phyloP scores from a whole-genome alignment of 306 rosid species.

The Crataegus laevigata region DNA sequence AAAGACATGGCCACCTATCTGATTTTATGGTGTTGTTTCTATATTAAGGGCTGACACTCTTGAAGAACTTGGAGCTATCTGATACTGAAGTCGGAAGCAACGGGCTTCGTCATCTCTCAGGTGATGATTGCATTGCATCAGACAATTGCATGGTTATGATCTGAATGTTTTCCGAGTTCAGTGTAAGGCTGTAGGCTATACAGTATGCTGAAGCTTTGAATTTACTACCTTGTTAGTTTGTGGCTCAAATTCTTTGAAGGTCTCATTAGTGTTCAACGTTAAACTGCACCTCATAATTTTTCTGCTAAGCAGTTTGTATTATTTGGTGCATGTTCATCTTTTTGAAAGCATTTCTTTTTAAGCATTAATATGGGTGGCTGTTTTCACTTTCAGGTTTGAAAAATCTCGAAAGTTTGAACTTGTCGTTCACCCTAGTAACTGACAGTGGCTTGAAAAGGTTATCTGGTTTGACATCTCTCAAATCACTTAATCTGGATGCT shows the following conservation, averaged over 20 bases:
- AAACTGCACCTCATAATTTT: background rate
- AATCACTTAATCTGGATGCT: conserved; percentile 80
- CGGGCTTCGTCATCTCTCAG: conserved; percentile 61
- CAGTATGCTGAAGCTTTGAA: background rate
- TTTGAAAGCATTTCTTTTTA: background rate
- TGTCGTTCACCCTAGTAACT: conserved; percentile 58
- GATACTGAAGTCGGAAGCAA: conserved; percentile 62
- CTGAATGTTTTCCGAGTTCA: background rate
- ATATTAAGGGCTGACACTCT: conserved; percentile 40
- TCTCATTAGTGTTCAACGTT: background rate
- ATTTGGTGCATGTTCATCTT: background rate
- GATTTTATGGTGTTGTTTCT: background rate
- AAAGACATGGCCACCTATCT: background rate
- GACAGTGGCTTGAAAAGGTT: conserved; percentile 50
- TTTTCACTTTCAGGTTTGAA: conserved; percentile 41
- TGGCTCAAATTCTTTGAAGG: background rate
- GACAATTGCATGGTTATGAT: background rate
- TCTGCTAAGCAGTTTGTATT: background rate
- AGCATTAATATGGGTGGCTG: background rate
- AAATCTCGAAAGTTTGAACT: conserved; percentile 54
- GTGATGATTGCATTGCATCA: conserved; percentile 13
- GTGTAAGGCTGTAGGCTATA: background rate
- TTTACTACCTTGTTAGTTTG: background rate
- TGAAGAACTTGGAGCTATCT: conserved; percentile 62
- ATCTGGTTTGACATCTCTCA: conserved; percentile 60